phyloP scores from a whole-genome alignment of 2,329 filamentous ascomycete genomes.

The Colletotrichum sp. region DNA sequence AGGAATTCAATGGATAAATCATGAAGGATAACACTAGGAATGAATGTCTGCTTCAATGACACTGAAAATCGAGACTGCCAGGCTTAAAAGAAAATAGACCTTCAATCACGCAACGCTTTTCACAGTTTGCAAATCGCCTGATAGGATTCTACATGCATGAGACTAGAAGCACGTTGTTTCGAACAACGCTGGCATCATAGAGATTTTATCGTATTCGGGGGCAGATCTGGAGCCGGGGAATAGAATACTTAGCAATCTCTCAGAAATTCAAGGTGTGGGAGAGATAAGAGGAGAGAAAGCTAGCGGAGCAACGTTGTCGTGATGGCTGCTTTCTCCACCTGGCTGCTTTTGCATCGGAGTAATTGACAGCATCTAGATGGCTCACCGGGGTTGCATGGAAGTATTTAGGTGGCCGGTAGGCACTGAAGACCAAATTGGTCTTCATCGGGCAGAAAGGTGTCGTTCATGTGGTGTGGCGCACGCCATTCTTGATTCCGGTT shows the following conservation, averaged over 20 bases:
- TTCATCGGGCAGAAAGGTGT: not conserved
- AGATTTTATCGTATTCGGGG: not conserved
- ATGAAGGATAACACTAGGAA: not conserved
- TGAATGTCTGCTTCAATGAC: not conserved
- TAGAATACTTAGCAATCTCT: not conserved
- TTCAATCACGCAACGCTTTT: not conserved
- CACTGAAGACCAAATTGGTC: not conserved
- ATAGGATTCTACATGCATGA: not conserved
- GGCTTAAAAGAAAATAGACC: not conserved
- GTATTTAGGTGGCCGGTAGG: not conserved
- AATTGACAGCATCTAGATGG: not conserved
- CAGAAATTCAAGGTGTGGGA: not conserved
- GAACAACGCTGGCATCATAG: not conserved
- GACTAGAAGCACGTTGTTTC: not conserved
- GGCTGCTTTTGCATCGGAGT: not conserved
- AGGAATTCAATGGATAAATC: not conserved
- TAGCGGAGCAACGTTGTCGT: not conserved
- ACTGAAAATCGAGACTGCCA: accelerated
- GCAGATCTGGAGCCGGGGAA: not conserved
- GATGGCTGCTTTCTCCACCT: not conserved
- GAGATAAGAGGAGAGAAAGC: not conserved
- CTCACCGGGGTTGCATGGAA: not conserved
- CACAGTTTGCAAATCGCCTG: not conserved
- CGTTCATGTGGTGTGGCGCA: not conserved
- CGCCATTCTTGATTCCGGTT: not conserved